Evolutionary conservation across 108 stramenopile species (phyloP), one percentile per base, ranked within the genome.

Genomic region (Schizochytrium sp.): DNA sequence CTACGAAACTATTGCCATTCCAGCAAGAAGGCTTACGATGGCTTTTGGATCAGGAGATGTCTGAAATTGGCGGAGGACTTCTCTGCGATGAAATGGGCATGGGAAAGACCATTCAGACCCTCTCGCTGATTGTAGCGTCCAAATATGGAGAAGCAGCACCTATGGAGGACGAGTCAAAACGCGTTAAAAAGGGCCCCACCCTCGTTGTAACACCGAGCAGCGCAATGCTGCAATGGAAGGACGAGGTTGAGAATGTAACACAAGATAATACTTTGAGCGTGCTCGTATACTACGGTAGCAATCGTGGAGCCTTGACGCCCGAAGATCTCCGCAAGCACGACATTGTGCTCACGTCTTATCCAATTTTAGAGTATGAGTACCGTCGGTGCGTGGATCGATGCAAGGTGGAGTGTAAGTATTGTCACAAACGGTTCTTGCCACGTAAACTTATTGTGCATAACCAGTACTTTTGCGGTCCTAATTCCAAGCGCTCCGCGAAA

Each of bases 301-400:
- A 96, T 72, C 92, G 98, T 42, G 92, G 92, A 8, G 72, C 92
- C 41, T 87, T 91, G 55, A 93, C 95, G 3, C 95, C 97, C 10
- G 93, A 94, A 88, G 92, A 96, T 72, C 92, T 99, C 72, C 87
- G 61, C 88, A 95, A 93, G 88, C 97, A 95, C 89, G 99, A 99
- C 88, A 93, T 99, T 10, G 96, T 98, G 4, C 93, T 99, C 19
- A 99, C 99, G 1, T 98, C 98, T 1, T 99, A 99, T 92, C 96
- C 97, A 83, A 96, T 98, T 3, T 89, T 99, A 46, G 97, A 98
- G 90, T 92, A 95, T 38, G 97, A 99, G 83, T 97, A 96, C 91
- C 93, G 97, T 13, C 97, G 97, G 89, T 97, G 98, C 96, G 93
- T 95, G 1, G 95, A 95, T 5, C 96, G 97, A 45, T 95, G 96